Conservation (phyloP, 2,329 filamentous ascomycete genomes). For the Colletotrichum theobromicola region DNA sequence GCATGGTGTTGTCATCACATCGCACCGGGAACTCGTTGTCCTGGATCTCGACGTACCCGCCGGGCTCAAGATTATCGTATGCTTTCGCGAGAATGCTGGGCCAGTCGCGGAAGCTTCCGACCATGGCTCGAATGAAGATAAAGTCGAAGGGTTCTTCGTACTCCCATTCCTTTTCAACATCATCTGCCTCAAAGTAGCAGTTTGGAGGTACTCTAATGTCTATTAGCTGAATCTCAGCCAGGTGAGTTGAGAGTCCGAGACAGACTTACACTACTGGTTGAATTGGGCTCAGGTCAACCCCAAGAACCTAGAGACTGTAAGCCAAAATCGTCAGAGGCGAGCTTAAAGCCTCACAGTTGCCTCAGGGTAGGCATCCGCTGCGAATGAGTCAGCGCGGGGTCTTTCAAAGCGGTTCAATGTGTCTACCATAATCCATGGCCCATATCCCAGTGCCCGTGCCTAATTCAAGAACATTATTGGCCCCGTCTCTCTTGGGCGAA, state of each 20-base stretch:
- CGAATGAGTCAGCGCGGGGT: background rate
- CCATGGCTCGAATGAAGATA: background rate
- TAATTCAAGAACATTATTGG: background rate
- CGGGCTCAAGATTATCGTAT: conserved; percentile 31
- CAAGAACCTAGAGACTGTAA: no score
- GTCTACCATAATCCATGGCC: conserved; percentile 24
- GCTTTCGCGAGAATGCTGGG: background rate
- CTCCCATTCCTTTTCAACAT: conserved; percentile 37
- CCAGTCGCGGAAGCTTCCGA: conserved; percentile 21
- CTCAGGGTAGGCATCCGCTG: conserved; percentile 34
- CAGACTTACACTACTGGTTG: conserved; percentile 34
- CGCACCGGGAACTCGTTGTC: conserved; percentile 28
- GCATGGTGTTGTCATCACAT: conserved; percentile 36
- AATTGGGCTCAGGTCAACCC: conserved; percentile 38
- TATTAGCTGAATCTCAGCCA: no score
- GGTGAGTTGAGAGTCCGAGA: no score
- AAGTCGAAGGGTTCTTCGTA: conserved; percentile 36
- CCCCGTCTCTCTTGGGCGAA: background rate
- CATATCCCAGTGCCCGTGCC: conserved; percentile 11
- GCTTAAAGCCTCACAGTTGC: conserved; percentile 22
- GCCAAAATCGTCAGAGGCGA: no score
- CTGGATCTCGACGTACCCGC: conserved; percentile 37
- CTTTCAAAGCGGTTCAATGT: no score
- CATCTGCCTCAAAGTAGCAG: conserved; percentile 46
- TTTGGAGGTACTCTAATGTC: no score